Base-by-base conservation (phyloP, 2,329 filamentous ascomycete genomes). In the Grosmannia serpens region DNA sequence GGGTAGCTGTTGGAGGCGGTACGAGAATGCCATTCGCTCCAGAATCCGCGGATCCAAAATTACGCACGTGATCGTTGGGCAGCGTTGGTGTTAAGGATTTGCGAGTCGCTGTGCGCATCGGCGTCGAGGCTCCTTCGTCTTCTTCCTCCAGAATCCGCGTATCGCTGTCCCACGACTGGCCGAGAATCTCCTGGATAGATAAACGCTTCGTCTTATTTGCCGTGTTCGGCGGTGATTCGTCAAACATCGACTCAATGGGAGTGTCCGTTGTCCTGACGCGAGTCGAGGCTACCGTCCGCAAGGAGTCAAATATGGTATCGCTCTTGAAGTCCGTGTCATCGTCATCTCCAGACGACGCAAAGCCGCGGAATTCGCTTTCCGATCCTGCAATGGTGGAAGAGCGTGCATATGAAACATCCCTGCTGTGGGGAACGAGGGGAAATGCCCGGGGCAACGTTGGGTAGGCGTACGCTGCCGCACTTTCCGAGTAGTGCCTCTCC, bases 281-380 rank as follows among this genome's bases (percentile, higher is more conserved):
- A 61, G 81, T 79, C 11, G 87, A 89, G 46, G 81, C 85, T 60
- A 81, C 77, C 20, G 88, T 91, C 57, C 86, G 84, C 64, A 90
- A 72, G 33, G 88, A 91, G 73, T 91, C 88, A 70, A 84, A 91
- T 58, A 87, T 77, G 22, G 84, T 88, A 65, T 91, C 88, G 69
- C 87, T 90, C 71, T 84, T 86, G 66, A 86, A 83, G 68, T 90
- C 87, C n/a, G 83, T 85, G 65, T 90, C 88, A 65, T 89, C 86
- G 58, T 90, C 88, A 59, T 90, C 87, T 26, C 81, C 81, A 13
- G 61, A 62, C 8, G 83, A 89, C n/a, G 73, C 75, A 64, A 85
- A 80, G 53, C 80, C 83, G 64, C 82, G 81, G 61, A 75, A 75
- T 60, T 89, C 86, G 66, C 82, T 80, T 65, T 91, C 88, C 4